Evolutionary conservation across 2,329 filamentous ascomycete genomes (phyloP), one percentile per base, ranked within the genome.

Genomic region (Fusarium compactum): DNA sequence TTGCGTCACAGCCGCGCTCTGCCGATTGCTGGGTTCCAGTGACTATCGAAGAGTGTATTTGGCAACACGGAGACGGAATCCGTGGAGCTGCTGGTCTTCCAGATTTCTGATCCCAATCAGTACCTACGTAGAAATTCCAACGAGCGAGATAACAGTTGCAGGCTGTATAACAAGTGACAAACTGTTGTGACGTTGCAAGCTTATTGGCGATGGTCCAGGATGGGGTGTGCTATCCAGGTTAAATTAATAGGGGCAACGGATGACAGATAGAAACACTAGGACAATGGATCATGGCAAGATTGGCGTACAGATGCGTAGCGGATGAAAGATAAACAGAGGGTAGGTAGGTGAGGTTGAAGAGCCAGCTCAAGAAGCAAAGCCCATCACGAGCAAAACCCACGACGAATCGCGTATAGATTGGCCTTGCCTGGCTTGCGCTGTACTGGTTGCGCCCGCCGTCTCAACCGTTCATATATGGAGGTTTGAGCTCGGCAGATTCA

Each of bases 341-440:
- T 29, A 46, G 18, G 34, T 7, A n/a, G 24, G 50, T 41, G 30
- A 67, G 25, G 51, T 65, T 27, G 41, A 46, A 54, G 48, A 70
- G 51, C 59, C 50, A 58, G 32, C 29, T 51, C 47, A 60, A 52
- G 60, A 60, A 55, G 51, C 58, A 68, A 70, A 48, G 62, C 72
- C 66, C 72, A 74, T 74, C 65, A 73, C 72, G 70, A 72, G 63
- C 43, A 63, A 45, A 44, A 44, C 50, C 63, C 61, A 67, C 66
- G 63, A 64, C 47, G 51, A 46, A 60, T 57, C 60, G 72, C 69
- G 72, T 64, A 51, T 56, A 56, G 47, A 40, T 58, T 47, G 55
- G 45, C 46, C 52, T 59, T 30, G 32, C 24, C 47, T 34, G n/a
- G 34, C 18, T 38, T 30, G 34, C 18, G 27, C 20, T 48, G 60